Base-by-base conservation (phyloP, 2,329 filamentous ascomycete genomes). In the Cercospora zeina region DNA sequence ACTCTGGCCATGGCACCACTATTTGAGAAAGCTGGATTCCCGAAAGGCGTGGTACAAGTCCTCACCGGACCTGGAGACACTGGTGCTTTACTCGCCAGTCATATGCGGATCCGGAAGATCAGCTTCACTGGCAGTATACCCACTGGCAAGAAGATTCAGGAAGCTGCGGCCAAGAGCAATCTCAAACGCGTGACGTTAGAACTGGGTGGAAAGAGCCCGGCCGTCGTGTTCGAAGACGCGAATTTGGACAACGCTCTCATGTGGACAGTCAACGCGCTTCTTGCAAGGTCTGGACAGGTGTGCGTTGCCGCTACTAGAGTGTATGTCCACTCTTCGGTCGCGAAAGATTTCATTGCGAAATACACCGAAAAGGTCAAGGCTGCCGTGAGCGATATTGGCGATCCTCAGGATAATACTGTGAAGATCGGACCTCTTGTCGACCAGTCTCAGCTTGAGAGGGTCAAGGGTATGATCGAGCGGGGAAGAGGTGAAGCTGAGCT, bases 111-210 rank as follows among this genome's bases (percentile, higher is more conserved):
- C 58, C 78, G 82, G 54, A 88, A 87, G 77, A 82, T 88, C 69
- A 80, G 78, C 64, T 88, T 89, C 73, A 88, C 86, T 0, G 85
- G 86, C 1, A 86, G 82, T 8, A 82, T 78, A 2, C 76, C 77
- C 0, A 86, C 83, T 0, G 86, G 85, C 4, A 87, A 86, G 77
- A 80, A 80, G 71, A 81, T 88, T 49, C 81, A 85, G 77, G 79
- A 79, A 58, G 80, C 78, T 13, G 80, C 79, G 39, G 77, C 82
- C 16, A 79, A 80, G 71, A 85, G 82, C 0, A 66, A 66, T n/a
- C 74, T 88, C 19, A 87, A 87, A 77, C 77, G 84, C 31, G 79
- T 85, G 19, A 85, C 82, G 1, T 78, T 88, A 3, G 86, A 88
- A 71, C 78, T 87, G 13, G 82, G 84, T 30, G 85, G 85, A 31